Percentiles rank a stretch among this genome's conserved stretches.
Conservation (phyloP, 148 eudicot species). For the Cornus kousa region DNA sequence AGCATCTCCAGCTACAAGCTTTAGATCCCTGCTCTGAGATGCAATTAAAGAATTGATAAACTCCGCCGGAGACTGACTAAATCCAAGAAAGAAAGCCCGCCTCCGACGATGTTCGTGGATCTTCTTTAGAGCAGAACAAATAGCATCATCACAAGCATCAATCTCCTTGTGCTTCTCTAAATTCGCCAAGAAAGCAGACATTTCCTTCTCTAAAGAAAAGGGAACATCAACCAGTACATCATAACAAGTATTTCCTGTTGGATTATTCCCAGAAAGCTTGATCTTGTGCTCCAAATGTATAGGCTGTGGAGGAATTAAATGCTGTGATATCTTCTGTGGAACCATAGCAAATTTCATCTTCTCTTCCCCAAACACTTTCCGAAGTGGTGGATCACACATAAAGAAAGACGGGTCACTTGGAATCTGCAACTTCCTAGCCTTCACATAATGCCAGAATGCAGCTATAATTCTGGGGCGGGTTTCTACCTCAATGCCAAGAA, state of each 20-base stretch:
- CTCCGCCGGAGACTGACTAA: slow-evolving; percentile 90
- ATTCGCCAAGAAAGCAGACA: slow-evolving; percentile 55
- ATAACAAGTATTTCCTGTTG: slow-evolving; percentile 76
- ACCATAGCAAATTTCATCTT: slow-evolving; percentile 71
- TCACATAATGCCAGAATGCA: slow-evolving; percentile 95
- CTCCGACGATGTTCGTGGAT: slow-evolving; percentile 75
- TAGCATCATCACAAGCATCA: slow-evolving; percentile 77
- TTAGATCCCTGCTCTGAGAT: slow-evolving; percentile 90
- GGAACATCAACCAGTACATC: slow-evolving; percentile 90
- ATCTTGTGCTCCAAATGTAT: slow-evolving; percentile 83
- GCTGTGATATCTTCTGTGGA: slow-evolving; percentile 59
- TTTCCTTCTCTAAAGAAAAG: slow-evolving; percentile 60
- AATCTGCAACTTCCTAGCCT: slow-evolving; percentile 69
- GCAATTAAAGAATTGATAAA: slow-evolving; percentile 72
- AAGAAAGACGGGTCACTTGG: slow-evolving; percentile 72
- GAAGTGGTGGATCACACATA: slow-evolving; percentile 67
- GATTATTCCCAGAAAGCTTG: slow-evolving; percentile 75
- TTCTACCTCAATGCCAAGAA: slow-evolving; percentile 82
- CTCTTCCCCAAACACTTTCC: slow-evolving; percentile 85
- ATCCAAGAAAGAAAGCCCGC: slow-evolving; percentile 90
- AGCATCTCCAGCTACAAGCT: slow-evolving; percentile 73
- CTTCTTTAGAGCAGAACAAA: slow-evolving; percentile 76
- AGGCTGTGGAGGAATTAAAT: slow-evolving; percentile 66
- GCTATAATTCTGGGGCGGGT: slow-evolving; percentile 69
- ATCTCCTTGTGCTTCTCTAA: slow-evolving; percentile 71